These are phyloP conservation scores for Teratosphaeria epicoccoides DNA, from an alignment of 2,329 filamentous ascomycete species.

Conservation along the genomic window DNA sequence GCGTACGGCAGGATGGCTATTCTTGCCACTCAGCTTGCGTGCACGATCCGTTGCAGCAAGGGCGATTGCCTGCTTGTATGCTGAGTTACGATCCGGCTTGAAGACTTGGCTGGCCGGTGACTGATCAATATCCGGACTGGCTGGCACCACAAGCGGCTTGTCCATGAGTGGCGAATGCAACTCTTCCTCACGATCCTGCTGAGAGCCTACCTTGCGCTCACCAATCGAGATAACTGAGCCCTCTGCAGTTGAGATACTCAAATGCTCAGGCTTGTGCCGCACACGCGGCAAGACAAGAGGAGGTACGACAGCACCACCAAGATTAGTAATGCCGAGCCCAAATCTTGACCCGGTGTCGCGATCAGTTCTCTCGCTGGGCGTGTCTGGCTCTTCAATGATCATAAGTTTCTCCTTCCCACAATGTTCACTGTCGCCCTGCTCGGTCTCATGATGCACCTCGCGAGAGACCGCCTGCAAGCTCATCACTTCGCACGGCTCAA, in stretches of 20 bases:
- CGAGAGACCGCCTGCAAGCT: background rate
- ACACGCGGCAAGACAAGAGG: background rate
- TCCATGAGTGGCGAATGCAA: background rate
- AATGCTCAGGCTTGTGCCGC: background rate
- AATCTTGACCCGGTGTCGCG: background rate
- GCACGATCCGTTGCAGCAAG: background rate
- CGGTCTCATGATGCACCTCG: background rate
- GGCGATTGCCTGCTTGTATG: background rate
- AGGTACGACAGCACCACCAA: background rate
- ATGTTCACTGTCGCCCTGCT: background rate
- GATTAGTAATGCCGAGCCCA: background rate
- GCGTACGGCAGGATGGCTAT: background rate
- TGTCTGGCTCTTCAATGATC: background rate
- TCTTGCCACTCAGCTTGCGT: background rate
- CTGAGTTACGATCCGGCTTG: background rate
- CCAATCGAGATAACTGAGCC: background rate
- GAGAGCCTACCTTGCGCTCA: background rate
- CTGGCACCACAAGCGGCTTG: background rate
- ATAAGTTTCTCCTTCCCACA: background rate
- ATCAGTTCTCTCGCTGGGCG: background rate
- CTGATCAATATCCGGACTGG: background rate
- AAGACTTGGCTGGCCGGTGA: background rate
- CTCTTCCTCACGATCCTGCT: background rate
- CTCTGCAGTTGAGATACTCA: background rate
- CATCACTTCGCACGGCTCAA: background rate